These are phyloP conservation scores for Fraxinus excelsior DNA, from an alignment of 257 asterid genomes.

Conservation along the genomic window DNA sequence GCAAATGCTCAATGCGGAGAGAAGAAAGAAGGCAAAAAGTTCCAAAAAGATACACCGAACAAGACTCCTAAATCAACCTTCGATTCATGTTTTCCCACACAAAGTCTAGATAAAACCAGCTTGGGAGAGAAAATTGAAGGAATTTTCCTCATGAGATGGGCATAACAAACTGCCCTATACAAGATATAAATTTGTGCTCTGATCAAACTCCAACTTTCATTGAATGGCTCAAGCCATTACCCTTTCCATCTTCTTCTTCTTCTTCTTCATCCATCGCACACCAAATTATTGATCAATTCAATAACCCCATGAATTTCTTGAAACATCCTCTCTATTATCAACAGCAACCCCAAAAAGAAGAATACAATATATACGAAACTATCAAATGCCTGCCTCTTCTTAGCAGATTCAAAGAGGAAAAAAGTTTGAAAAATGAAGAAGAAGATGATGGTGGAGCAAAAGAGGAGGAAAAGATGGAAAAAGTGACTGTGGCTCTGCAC, in stretches of 20 bases:
- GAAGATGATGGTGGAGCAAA: slow-evolving; percentile 16
- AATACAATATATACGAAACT: slow-evolving; percentile 29
- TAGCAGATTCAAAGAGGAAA: slow-evolving; percentile 48
- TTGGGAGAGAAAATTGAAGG: slow-evolving; percentile 23
- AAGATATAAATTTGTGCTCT: slow-evolving; percentile 48
- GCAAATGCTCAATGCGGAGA: slow-evolving; percentile 18
- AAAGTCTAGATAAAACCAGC: slow-evolving; percentile 51
- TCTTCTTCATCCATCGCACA: slow-evolving; percentile 30
- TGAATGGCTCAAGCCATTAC: slow-evolving; percentile 69
- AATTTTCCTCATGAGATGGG: slow-evolving; percentile 33
- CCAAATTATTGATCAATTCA: slow-evolving; percentile 12
- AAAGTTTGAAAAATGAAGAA: slow-evolving; percentile 41
- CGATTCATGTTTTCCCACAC: slow-evolving; percentile 60
- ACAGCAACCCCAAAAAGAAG: slow-evolving; percentile 26
- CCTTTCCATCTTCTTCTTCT: slow-evolving; percentile 25
- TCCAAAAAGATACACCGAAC: slow-evolving; percentile 66
- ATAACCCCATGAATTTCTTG: slow-evolving; percentile 51
- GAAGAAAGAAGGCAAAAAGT: slow-evolving; percentile 29
- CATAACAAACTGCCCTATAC: slow-evolving; percentile 40
- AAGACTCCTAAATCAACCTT: slow-evolving; percentile 49
- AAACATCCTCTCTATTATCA: slow-evolving; percentile 46
- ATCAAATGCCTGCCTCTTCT: slow-evolving; percentile 79
- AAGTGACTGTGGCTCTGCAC: slow-evolving; percentile 59
- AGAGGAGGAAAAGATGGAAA: slow-evolving; percentile 39
- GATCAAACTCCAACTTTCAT: slow-evolving; percentile 45